Evolutionary conservation across 2,329 filamentous ascomycete genomes (phyloP), one percentile per base, ranked within the genome.

Genomic region (Zasmidium angulare): DNA sequence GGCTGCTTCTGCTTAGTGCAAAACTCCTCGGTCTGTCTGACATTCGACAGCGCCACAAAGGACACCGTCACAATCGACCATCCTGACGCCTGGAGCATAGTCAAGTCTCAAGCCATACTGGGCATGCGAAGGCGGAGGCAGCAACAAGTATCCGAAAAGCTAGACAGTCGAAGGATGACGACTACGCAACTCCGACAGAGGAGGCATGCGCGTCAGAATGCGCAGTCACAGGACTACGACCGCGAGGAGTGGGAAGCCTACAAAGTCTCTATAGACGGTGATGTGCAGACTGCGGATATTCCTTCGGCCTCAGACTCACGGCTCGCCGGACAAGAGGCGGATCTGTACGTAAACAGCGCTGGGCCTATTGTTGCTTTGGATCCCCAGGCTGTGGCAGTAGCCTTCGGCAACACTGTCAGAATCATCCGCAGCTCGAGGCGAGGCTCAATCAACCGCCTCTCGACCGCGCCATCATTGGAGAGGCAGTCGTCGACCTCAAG

Each of bases 331-430:
- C 36, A 43, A 43, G 36, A 43, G 11, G 79, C 84, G 2, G 78
- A 81, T 1, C 78, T 93, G 3, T 84, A 90, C 50, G 85, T 91
- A 21, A 83, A 83, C 1, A 81, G 81, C 49, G 77, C 89, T 1
- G 90, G 89, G 0, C 89, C 89, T 0, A 83, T 89, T 58, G 79
- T 80, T 1, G 78, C 78, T 54, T 76, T 91, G 1, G 89, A 89
- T 12, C 81, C 83, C 50, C 80, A 82, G 49, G 88, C 86, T 53
- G 80, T 90, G 2, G 89, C 85, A 0, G 82, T 93, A 26, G 88
- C 83, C 0, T 85, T 92, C 60, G 90, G 89, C 12, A 89, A 91
- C 65, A 80, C 85, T 1, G 80, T 92, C 68, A 92, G 91, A 74
- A 77, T 92, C 53, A 81, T 92, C 23, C 58, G 61, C 21, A 60